Conservation (phyloP, 139 green algal genomes). For the Dunaliella primolecta region DNA sequence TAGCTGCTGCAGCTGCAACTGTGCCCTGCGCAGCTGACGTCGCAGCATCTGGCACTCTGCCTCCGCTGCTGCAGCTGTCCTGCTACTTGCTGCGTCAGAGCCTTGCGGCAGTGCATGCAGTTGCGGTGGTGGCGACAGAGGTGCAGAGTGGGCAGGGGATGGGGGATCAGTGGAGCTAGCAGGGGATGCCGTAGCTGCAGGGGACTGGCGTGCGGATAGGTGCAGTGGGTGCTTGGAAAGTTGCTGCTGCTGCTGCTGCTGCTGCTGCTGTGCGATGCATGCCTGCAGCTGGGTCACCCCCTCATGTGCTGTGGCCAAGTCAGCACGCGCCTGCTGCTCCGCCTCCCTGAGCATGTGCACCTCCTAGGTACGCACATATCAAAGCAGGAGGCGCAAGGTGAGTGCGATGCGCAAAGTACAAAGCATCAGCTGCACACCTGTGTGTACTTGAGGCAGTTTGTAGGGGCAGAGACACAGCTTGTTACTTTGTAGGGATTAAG, state of each 20-base stretch:
- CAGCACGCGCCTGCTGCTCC: not conserved
- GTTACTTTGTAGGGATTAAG: too few species aligned
- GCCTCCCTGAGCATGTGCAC: not conserved
- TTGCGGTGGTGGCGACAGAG: not conserved
- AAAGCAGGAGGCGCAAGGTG: too few species aligned
- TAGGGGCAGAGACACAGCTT: too few species aligned
- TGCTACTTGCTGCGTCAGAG: not conserved
- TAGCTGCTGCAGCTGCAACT: slow-evolving; percentile 9
- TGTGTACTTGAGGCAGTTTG: too few species aligned
- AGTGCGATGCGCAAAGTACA: too few species aligned
- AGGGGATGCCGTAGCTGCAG: not conserved
- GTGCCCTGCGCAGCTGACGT: slow-evolving; percentile 12
- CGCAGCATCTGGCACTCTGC: slow-evolving; percentile 14
- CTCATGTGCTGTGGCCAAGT: not conserved
- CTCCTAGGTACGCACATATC: too few species aligned
- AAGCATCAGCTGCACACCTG: too few species aligned
- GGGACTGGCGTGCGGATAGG: not conserved
- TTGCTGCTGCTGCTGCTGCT: not conserved
- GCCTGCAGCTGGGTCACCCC: not conserved
- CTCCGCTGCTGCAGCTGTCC: slow-evolving; percentile 1
- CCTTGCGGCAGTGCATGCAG: not conserved
- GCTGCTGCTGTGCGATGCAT: not conserved
- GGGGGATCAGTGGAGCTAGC: not conserved
- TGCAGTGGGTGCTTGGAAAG: too few species aligned
- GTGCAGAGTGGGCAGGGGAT: not conserved